Conservation (phyloP, 805 yeast species). For the Candida ovalis region DNA sequence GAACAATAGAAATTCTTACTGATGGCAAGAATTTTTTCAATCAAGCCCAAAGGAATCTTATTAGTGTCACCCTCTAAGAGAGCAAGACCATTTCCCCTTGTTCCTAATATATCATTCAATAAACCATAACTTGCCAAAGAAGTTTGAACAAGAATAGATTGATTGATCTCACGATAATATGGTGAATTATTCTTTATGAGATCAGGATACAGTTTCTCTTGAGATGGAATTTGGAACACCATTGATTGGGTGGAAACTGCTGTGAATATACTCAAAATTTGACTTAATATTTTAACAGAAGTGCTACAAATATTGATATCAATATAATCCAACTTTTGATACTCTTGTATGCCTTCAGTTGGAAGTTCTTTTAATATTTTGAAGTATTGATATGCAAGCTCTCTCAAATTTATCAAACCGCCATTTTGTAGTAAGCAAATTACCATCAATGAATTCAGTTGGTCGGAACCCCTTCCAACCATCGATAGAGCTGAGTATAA, state of each 20-base stretch:
- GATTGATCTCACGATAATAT: slow-evolving; percentile 23
- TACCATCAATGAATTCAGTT: slow-evolving; percentile 37
- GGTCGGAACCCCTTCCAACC: slow-evolving; percentile 24
- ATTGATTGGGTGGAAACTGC: slow-evolving; percentile 38
- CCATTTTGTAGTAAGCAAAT: slow-evolving; percentile 50
- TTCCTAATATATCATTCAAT: slow-evolving; percentile 32
- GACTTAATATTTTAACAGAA: slow-evolving; percentile 19
- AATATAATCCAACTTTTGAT: slow-evolving; percentile 18
- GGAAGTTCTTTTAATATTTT: slow-evolving; percentile 20
- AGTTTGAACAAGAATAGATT: slow-evolving; percentile 35
- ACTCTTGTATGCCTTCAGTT: slow-evolving; percentile 14
- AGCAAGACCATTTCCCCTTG: slow-evolving; percentile 20
- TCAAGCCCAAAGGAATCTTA: slow-evolving; percentile 35
- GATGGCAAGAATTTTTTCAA: slow-evolving; percentile 44
- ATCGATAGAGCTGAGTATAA: slow-evolving; percentile 21
- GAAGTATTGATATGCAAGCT: slow-evolving; percentile 22
- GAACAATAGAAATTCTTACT: slow-evolving; percentile 38
- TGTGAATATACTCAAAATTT: slow-evolving; percentile 40
- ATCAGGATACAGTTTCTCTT: slow-evolving; percentile 38
- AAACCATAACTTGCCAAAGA: slow-evolving; percentile 39
- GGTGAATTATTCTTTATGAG: slow-evolving; percentile 22
- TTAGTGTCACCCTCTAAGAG: slow-evolving; percentile 16
- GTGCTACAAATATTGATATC: slow-evolving; percentile 26
- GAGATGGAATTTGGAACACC: slow-evolving; percentile 30
- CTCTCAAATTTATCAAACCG: slow-evolving; percentile 37